Evolutionary conservation across 495 filamentous ascomycete genomes (phyloP).

Genomic region (Penicillium bovifimosum): DNA sequence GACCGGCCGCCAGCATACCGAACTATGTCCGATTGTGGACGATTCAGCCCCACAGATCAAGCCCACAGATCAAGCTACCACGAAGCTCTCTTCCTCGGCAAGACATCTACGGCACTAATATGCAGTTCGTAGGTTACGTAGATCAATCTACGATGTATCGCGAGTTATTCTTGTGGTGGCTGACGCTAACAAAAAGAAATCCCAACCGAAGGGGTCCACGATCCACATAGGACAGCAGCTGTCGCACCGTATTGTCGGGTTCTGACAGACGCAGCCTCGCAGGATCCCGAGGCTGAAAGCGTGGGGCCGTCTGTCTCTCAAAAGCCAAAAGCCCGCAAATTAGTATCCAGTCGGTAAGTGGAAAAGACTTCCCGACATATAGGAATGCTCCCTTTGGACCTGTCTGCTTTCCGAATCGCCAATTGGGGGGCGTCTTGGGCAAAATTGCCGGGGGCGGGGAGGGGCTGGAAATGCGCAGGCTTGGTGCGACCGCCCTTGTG

Average conservation of each 20-base stretch:
- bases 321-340: background rate
- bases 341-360: background rate
- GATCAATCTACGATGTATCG: background rate
- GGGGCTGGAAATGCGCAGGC: background rate
- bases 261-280: slow-evolving; percentile 24
- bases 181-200: background rate
- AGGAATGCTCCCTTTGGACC: background rate
- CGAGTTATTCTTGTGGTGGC: background rate
- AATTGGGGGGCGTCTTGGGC: background rate
- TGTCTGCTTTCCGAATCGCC: background rate
- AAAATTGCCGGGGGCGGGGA: background rate
- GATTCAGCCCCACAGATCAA: background rate
- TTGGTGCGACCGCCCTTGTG: background rate
- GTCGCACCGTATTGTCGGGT: slow-evolving; percentile 35
- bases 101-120: background rate
- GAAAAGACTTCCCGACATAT: slow-evolving; percentile 9
- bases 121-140: slow-evolving; percentile 1
- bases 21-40: background rate
- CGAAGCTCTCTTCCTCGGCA: background rate
- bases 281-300: slow-evolving; percentile 1
- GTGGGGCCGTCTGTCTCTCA: background rate
- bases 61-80: background rate
- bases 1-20: background rate
- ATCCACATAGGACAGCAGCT: slow-evolving; percentile 25
- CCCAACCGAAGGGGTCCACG: slow-evolving; percentile 10